Conservation (phyloP, 2,329 filamentous ascomycete species). For the Sarocladium oryzae region DNA sequence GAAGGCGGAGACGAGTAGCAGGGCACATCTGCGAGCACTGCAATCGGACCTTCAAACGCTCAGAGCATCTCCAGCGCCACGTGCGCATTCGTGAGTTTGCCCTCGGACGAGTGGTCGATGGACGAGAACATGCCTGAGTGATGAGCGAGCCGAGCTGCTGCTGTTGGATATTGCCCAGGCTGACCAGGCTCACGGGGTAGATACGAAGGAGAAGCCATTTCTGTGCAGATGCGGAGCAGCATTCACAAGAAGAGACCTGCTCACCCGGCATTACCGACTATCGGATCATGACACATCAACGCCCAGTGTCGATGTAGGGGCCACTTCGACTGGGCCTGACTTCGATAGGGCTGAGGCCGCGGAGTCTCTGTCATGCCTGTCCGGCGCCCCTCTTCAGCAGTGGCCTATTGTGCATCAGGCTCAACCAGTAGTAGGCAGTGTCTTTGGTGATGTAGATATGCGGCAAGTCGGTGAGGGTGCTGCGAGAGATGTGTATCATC, state of each 20-base stretch:
- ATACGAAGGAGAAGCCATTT: conserved; percentile 43
- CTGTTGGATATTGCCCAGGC: background rate
- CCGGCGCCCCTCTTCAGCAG: background rate
- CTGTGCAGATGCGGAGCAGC: conserved; percentile 37
- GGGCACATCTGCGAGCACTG: conserved; percentile 33
- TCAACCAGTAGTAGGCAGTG: background rate
- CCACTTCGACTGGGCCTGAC: conserved; percentile 17
- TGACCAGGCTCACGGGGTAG: conserved; percentile 18
- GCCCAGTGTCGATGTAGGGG: conserved; percentile 2
- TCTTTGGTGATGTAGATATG: conserved; percentile 2
- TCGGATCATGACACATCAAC: conserved; percentile 25
- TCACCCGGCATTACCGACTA: conserved; percentile 38
- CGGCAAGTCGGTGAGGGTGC: conserved; percentile 5
- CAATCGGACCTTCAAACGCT: conserved; percentile 36
- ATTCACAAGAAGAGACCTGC: conserved; percentile 36
- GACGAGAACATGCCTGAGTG: too few relatives aligned
- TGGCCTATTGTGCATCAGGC: conserved; percentile 13
- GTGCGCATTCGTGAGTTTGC: conserved; percentile 35
- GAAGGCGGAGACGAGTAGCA: conserved; percentile 12
- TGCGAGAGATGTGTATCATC: conserved; percentile 9
- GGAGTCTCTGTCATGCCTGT: background rate
- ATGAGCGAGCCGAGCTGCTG: too few relatives aligned
- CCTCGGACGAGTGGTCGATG: too few relatives aligned
- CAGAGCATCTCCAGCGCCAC: conserved; percentile 40
- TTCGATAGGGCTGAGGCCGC: conserved; percentile 19